Evolutionary conservation across 139 green algal species (phyloP), one percentile per base, ranked within the genome.

Genomic region (Chlamydomonas schloesseri): DNA sequence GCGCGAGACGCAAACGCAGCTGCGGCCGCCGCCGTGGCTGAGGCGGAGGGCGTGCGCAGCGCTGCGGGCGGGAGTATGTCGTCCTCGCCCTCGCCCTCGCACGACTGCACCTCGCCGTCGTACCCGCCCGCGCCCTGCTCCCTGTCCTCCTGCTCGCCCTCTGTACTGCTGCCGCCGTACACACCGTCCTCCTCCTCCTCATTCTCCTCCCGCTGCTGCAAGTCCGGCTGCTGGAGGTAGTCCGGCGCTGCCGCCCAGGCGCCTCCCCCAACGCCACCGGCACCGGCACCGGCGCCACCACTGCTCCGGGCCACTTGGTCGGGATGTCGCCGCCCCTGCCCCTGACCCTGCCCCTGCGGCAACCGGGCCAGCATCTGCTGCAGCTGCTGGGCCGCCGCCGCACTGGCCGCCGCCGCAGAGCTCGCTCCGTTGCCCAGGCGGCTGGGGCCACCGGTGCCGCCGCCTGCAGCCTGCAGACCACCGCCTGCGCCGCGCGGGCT

Each of bases 1-100:
- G 5, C 65, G n/a, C n/a, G 34, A 29, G 77, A 62, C 33, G 62
- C 77, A 36, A 65, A 83, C 3, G 77, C 60, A 0, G 77, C 77
- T 13, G 77, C 77, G 13, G 62, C 42, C 0, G 62, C 62, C 13
- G 77, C 77, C 3, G 77, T 83, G 60, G 42, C 77, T 37, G 77
- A 65, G 28, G 24, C 36, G 23, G 75, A 82, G 10, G 75, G 75
- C 57, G 58, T 82, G 34, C 55, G 24, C 57, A 71, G 58, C 34
- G 21, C 3, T 15, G 77, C 18, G 23, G 37, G 37, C 20, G 37
- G 28, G 13, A 13, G 46, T 6, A 10, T 23, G 18, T 55, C 34
- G 34, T 74, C 5, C 37, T 83, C 77, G 11, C 71, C 77, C 18
- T 72, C 76, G 20, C 73, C 65, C 36, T 55, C 57, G 50, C 23